phyloP scores from a whole-genome alignment of 371 early-diverging fungal species.

The Mucor mucedo region DNA sequence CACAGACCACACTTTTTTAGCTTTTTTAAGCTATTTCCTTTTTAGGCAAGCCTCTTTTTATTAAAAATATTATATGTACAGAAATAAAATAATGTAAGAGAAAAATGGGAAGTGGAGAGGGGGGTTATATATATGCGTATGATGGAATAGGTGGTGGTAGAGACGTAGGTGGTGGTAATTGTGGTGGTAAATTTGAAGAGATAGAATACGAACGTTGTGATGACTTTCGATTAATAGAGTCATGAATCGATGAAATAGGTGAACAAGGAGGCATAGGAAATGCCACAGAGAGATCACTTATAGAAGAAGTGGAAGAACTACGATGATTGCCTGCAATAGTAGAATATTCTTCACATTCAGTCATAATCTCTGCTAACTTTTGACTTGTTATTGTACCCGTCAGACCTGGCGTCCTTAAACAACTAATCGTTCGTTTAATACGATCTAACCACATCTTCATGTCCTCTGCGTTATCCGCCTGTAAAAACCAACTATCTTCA shows the following conservation, averaged over 20 bases:
- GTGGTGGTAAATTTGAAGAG: slow-evolving; percentile 23
- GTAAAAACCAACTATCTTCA: slow-evolving; percentile 36
- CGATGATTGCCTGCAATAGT: background rate
- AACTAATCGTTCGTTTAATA: slow-evolving; percentile 35
- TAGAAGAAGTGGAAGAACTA: background rate
- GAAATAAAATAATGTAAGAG: background rate
- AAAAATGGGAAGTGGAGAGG: background rate
- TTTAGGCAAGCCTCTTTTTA: no score
- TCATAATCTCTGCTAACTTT: slow-evolving; percentile 15
- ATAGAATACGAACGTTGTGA: slow-evolving; percentile 3
- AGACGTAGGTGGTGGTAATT: slow-evolving; percentile 30
- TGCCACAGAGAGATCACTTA: background rate
- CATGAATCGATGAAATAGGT: slow-evolving; percentile 2
- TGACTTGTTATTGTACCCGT: background rate
- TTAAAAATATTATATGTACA: background rate
- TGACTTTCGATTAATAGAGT: background rate
- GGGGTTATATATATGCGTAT: slow-evolving; percentile 9
- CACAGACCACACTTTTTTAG: background rate
- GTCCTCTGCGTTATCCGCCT: slow-evolving; percentile 36
- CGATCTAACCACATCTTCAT: slow-evolving; percentile 44
- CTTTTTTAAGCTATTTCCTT: no score
- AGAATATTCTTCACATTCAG: slow-evolving; percentile 30
- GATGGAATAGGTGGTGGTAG: slow-evolving; percentile 32
- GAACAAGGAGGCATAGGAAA: slow-evolving; percentile 10
- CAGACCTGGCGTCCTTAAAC: slow-evolving; percentile 13